These are phyloP conservation scores for Spathaspora girioi DNA, from an alignment of 805 yeast genomes.

Conservation along the genomic window DNA sequence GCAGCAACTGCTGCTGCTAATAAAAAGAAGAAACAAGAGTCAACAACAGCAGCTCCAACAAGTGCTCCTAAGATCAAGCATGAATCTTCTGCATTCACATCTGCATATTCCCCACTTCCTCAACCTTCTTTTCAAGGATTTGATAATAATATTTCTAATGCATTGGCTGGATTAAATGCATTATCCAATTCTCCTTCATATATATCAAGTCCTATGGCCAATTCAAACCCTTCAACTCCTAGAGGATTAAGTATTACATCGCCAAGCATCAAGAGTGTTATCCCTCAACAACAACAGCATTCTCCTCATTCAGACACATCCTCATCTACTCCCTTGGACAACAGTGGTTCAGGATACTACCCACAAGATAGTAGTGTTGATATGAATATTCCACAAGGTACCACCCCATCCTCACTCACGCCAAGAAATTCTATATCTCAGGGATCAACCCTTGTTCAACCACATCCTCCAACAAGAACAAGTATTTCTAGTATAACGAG, in stretches of 20 bases:
- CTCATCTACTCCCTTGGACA: constrained; percentile 1
- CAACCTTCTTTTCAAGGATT: constrained; percentile 38
- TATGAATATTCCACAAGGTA: constrained; percentile 43
- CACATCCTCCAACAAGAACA: background rate
- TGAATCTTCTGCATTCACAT: constrained; percentile 16
- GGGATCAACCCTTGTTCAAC: background rate
- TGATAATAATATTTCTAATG: constrained; percentile 37
- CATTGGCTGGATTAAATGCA: constrained; percentile 44
- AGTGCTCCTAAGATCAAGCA: background rate
- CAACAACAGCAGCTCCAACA: background rate
- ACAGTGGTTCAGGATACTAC: constrained; percentile 34
- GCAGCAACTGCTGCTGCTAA: constrained; percentile 2
- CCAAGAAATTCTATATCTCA: constrained; percentile 28
- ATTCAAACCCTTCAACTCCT: constrained; percentile 19
- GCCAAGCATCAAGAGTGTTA: constrained; percentile 10
- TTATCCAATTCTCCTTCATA: constrained; percentile 31
- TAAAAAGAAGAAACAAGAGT: constrained; percentile 5
- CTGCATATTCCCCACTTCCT: constrained; percentile 32
- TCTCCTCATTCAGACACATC: constrained; percentile 11
- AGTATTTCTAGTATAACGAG: background rate
- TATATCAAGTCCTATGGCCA: constrained; percentile 24
- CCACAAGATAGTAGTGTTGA: constrained; percentile 38
- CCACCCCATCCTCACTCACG: constrained; percentile 14
- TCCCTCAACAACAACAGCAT: background rate
- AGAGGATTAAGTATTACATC: constrained; percentile 13